phyloP scores from a whole-genome alignment of 1,284 basidiomycete genomes.

The Melampsora abietis-canadensis region DNA sequence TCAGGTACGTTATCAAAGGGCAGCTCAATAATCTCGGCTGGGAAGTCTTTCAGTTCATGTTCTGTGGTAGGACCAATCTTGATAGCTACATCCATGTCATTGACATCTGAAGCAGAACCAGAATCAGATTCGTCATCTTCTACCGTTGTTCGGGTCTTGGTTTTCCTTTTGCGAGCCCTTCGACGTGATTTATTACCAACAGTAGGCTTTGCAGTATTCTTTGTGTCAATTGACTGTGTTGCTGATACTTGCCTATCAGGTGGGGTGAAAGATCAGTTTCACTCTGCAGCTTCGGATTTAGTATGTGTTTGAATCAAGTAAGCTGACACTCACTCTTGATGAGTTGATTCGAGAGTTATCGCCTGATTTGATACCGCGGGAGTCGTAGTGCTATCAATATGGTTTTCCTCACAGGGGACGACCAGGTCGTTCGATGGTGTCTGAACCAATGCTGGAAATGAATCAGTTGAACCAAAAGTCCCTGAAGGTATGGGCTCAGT shows the following conservation, averaged over 20 bases:
- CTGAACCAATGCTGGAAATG: background rate
- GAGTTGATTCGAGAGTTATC: background rate
- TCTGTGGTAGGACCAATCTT: conserved; percentile 29
- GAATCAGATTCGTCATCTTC: conserved; percentile 13
- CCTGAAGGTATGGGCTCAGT: background rate
- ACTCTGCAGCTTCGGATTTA: background rate
- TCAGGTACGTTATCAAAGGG: conserved; percentile 34
- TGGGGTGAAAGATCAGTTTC: background rate
- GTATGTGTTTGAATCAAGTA: background rate
- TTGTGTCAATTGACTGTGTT: background rate
- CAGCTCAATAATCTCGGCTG: conserved; percentile 19
- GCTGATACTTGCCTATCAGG: background rate
- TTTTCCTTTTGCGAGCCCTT: background rate
- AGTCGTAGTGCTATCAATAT: background rate
- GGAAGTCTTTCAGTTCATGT: conserved; percentile 30
- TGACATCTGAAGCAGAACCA: conserved; percentile 17
- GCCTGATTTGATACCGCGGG: background rate
- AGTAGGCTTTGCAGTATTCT: background rate
- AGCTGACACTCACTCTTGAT: background rate
- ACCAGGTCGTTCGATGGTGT: no score
- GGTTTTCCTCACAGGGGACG: no score
- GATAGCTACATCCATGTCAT: conserved; percentile 7
- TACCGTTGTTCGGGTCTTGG: background rate
- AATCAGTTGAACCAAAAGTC: background rate
- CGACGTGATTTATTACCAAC: background rate